Conservation (phyloP, 495 filamentous ascomycete species). For the Sabuloglossum arenarium region DNA sequence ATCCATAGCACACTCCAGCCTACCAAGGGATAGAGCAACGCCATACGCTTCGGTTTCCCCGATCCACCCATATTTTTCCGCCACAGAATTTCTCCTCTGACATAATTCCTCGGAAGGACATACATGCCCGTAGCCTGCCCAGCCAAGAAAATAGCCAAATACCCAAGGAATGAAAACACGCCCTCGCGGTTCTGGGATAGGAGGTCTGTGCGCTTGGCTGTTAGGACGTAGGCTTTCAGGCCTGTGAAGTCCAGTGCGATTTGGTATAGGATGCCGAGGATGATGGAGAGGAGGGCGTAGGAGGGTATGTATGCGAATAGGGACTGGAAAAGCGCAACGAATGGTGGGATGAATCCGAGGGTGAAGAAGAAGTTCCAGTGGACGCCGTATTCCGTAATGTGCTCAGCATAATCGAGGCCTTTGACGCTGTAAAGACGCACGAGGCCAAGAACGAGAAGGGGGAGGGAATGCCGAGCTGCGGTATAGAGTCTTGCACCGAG, state of each 20-base stretch:
- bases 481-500: slow-evolving; percentile 32
- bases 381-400: slow-evolving; percentile 93
- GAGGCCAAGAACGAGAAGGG: slow-evolving; percentile 61
- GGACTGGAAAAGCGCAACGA: slow-evolving; percentile 69
- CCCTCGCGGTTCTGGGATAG: slow-evolving; percentile 85
- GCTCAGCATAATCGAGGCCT: slow-evolving; percentile 85
- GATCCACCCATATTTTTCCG: background rate
- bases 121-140: slow-evolving; percentile 67
- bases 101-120: background rate
- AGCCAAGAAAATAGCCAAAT: slow-evolving; percentile 83
- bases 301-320: slow-evolving; percentile 39
- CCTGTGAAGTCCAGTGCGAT: slow-evolving; percentile 50
- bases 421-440: slow-evolving; percentile 77
- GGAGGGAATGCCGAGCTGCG: slow-evolving; percentile 60
- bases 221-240: slow-evolving; percentile 65
- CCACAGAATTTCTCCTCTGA: background rate
- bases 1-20: slow-evolving; percentile 44
- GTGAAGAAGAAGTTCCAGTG: slow-evolving; percentile 99
- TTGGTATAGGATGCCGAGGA: slow-evolving; percentile 47
- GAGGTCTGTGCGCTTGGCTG: slow-evolving; percentile 55
- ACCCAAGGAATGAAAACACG: slow-evolving; percentile 79
- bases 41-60: slow-evolving; percentile 21
- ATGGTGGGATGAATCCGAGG: slow-evolving; percentile 68
- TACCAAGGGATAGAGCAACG: slow-evolving; percentile 36
- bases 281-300: slow-evolving; percentile 47